A percentile compares a stretch with the other conserved stretches of the same genome.
These are phyloP conservation scores for Trichoderma harzianum DNA, from an alignment of 2,329 filamentous ascomycete genomes.

Conservation along the genomic window DNA sequence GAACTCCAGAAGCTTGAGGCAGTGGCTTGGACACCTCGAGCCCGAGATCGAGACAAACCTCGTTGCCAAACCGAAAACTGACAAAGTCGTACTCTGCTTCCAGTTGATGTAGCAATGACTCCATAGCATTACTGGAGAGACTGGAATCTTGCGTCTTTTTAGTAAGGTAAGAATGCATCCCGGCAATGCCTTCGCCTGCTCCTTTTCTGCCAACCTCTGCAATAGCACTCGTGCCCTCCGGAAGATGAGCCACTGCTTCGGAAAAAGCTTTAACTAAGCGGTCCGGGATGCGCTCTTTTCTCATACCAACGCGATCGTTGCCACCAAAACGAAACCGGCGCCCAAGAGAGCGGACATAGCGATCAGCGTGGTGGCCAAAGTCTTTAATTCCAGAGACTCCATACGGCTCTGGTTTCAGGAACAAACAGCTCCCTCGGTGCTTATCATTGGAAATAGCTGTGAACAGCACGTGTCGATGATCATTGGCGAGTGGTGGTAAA, in stretches of 20 bases:
- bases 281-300: background rate
- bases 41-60: background rate
- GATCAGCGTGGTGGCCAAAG: background rate
- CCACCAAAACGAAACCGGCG: constrained; percentile 4
- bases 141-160: background rate
- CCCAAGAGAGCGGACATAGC: background rate
- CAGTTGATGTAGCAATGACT: background rate
- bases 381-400: background rate
- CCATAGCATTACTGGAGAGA: background rate
- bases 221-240: background rate
- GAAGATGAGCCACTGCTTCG: background rate
- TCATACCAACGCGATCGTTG: background rate
- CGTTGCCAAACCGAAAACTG: background rate
- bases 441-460: background rate
- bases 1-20: background rate
- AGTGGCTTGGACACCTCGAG: background rate
- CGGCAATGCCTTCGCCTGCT: background rate
- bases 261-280: background rate
- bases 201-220: background rate
- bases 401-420: background rate
- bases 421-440: background rate
- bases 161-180: background rate
- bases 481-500: background rate
- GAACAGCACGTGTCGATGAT: background rate
- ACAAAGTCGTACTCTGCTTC: background rate